These are phyloP conservation scores for Picea sitchensis DNA, from an alignment of 75 land plant species.

Conservation along the genomic window DNA sequence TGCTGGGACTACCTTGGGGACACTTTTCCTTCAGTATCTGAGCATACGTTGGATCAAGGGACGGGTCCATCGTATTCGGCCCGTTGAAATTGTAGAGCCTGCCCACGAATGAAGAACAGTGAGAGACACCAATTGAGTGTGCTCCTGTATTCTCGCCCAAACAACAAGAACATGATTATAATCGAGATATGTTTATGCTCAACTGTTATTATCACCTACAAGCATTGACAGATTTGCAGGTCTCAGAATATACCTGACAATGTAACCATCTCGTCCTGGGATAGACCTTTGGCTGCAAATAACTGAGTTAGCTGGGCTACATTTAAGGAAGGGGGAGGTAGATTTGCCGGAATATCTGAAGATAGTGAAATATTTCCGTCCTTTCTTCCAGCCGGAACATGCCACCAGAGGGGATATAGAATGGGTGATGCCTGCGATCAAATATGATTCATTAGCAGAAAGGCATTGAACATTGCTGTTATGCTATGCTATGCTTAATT, in stretches of 20 bases:
- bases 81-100: slow-evolving; percentile 29
- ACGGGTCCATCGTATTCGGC: slow-evolving; percentile 7
- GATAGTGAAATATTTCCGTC: slow-evolving; percentile 56
- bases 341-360: slow-evolving; percentile 30
- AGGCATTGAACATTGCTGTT: too few species aligned
- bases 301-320: slow-evolving; percentile 42
- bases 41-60: slow-evolving; percentile 25
- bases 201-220: too few species aligned
- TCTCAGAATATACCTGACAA: slow-evolving; percentile 43
- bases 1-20: slow-evolving; percentile 10
- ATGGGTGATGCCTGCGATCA: too few species aligned
- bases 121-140: slow-evolving; percentile 21
- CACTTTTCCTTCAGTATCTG: slow-evolving; percentile 15
- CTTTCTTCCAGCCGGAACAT: slow-evolving; percentile 66
- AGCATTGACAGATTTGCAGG: too few species aligned
- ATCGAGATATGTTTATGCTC: background rate
- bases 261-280: slow-evolving; percentile 71
- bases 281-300: slow-evolving; percentile 60
- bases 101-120: slow-evolving; percentile 3
- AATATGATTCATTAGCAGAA: too few species aligned
- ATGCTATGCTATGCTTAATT: too few species aligned
- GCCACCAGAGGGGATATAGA: slow-evolving; percentile 22
- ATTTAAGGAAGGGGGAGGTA: slow-evolving; percentile 44
- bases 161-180: background rate
- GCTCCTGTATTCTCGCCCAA: slow-evolving; percentile 19